Evolutionary conservation across 371 early-diverging fungal species (phyloP).

Genomic region (Aphelidium insulamus): DNA sequence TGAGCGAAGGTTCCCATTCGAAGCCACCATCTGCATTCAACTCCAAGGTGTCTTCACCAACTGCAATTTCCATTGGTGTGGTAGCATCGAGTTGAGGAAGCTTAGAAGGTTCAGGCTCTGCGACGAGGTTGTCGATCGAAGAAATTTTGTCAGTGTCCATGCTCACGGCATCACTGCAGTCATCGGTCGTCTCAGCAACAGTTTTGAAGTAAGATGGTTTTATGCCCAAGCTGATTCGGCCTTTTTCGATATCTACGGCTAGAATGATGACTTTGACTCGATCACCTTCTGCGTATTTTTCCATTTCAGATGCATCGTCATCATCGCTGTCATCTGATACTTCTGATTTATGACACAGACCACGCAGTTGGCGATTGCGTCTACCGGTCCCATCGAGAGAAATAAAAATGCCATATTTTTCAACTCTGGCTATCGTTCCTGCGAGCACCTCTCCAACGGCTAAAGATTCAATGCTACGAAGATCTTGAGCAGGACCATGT

Average conservation of each 20-base stretch:
- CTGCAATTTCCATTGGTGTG: too few species aligned
- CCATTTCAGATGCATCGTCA: slow-evolving; percentile 16
- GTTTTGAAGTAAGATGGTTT: slow-evolving; percentile 49
- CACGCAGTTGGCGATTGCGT: slow-evolving; percentile 27
- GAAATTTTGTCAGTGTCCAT: too few species aligned
- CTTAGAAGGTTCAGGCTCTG: too few species aligned
- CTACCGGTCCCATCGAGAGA: too few species aligned
- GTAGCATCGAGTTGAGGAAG: too few species aligned
- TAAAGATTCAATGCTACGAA: slow-evolving; percentile 17
- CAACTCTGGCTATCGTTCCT: slow-evolving; percentile 36
- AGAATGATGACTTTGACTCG: slow-evolving; percentile 42
- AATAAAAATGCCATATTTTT: slow-evolving; percentile 43
- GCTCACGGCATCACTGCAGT: slow-evolving; percentile 13
- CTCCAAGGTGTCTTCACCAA: too few species aligned
- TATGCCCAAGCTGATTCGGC: slow-evolving; percentile 39
- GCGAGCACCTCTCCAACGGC: slow-evolving; percentile 33
- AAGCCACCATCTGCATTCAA: too few species aligned
- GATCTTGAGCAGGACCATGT: background rate
- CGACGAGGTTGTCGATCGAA: too few species aligned
- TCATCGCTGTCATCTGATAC: slow-evolving; percentile 25
- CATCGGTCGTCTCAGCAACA: slow-evolving; percentile 13
- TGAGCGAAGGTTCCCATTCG: too few species aligned
- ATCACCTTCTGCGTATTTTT: slow-evolving; percentile 49
- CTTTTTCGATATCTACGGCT: slow-evolving; percentile 32
- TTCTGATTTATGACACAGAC: slow-evolving; percentile 46